Percentiles rank a stretch among this genome's conserved stretches.
These are phyloP conservation scores for Backusella westeae DNA, from an alignment of 192 early-diverging fungal species.

Conservation along the genomic window DNA sequence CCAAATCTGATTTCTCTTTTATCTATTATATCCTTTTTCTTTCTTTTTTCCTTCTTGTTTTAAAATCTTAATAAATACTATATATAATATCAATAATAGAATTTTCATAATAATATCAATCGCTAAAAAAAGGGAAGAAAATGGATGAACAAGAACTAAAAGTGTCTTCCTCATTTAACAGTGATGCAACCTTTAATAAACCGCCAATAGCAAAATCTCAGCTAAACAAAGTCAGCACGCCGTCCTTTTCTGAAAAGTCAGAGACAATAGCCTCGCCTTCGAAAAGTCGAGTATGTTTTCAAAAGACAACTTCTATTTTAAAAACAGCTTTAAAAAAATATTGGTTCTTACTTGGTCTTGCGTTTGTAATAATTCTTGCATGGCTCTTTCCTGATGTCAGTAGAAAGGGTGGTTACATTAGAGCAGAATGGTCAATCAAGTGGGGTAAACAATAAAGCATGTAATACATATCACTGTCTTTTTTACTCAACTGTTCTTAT, in stretches of 20 bases:
- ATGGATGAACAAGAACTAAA: not conserved
- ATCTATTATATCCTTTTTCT: not conserved
- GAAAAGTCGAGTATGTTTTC: not conserved
- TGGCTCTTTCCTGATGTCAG: conserved; percentile 55
- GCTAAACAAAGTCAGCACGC: not conserved
- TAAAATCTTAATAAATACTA: not conserved
- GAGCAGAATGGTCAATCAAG: conserved; percentile 62
- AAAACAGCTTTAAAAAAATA: conserved; percentile 14
- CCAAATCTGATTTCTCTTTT: conserved; percentile 6
- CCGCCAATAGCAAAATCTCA: not conserved
- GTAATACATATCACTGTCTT: not conserved
- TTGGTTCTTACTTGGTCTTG: conserved; percentile 66
- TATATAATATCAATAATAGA: not conserved
- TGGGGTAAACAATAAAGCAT: conserved; percentile 41
- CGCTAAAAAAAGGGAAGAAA: not conserved
- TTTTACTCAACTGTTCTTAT: not conserved
- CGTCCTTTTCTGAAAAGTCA: conserved; percentile 13
- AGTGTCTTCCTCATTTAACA: conserved; percentile 6
- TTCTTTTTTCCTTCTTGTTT: not conserved
- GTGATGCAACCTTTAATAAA: conserved; percentile 6
- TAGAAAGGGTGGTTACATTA: conserved; percentile 47
- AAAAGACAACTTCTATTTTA: not conserved
- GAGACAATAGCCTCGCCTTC: not conserved
- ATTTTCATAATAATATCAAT: not conserved
- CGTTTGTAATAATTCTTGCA: conserved; percentile 58